Conservation (phyloP, 306 rosid species). For the Gastrolobium bilobum region DNA sequence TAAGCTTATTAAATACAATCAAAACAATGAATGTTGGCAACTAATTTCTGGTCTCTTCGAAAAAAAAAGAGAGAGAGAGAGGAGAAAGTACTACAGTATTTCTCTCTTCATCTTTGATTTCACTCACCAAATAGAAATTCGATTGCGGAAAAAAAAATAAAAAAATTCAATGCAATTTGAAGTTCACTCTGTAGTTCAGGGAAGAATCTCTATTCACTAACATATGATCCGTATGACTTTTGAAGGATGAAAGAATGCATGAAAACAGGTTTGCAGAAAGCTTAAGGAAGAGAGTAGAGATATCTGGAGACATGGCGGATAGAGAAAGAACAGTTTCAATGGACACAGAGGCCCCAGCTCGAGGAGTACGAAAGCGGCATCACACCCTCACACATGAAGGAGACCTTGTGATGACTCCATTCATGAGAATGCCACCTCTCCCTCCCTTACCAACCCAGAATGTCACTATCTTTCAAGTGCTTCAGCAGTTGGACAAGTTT, state of each 20-base stretch:
- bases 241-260: slow-evolving; percentile 76
- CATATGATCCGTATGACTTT: not conserved
- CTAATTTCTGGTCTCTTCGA: not conserved
- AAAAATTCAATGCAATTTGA: slow-evolving; percentile 11
- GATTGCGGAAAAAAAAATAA: not conserved
- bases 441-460: slow-evolving; percentile 67
- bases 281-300: slow-evolving; percentile 71
- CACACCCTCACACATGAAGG: slow-evolving; percentile 77
- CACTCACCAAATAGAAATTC: not conserved
- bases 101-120: not conserved
- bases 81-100: not conserved
- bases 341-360: slow-evolving; percentile 57
- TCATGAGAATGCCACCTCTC: slow-evolving; percentile 66
- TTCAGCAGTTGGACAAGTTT: slow-evolving; percentile 81
- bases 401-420: slow-evolving; percentile 68
- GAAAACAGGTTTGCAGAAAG: slow-evolving; percentile 70
- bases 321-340: slow-evolving; percentile 48
- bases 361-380: slow-evolving; percentile 88
- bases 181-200: slow-evolving; percentile 5
- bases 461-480: slow-evolving; percentile 83
- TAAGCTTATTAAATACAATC: not conserved
- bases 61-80: not conserved
- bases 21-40: slow-evolving; percentile 12
- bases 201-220: not conserved
- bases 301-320: slow-evolving; percentile 41